Conservation (phyloP, 2,329 filamentous ascomycete species). For the Paecilomyces variotii region DNA sequence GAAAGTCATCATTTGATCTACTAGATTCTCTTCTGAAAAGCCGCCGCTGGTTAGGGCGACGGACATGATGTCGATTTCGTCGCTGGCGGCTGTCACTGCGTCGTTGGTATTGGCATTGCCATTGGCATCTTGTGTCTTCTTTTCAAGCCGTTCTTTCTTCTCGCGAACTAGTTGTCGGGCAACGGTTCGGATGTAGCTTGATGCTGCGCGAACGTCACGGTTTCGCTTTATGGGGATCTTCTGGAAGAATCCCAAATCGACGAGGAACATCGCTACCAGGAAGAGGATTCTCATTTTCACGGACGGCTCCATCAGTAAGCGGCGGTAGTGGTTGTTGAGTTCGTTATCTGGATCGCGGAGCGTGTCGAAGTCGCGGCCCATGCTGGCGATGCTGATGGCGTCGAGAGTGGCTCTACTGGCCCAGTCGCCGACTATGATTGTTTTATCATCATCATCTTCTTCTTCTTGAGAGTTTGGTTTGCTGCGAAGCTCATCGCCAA, state of each 20-base stretch:
- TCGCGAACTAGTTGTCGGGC: constrained; percentile 61
- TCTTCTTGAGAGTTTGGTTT: constrained; percentile 21
- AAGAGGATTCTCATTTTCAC: constrained; percentile 40
- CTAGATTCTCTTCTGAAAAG: constrained; percentile 71
- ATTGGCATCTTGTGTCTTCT: constrained; percentile 10
- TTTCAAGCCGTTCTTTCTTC: constrained; percentile 53
- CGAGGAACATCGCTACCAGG: constrained; percentile 49
- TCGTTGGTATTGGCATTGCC: background rate
- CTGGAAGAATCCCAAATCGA: constrained; percentile 55
- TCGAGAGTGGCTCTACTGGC: constrained; percentile 62
- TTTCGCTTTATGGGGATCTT: constrained; percentile 65
- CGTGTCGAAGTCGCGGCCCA: constrained; percentile 63
- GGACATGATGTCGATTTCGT: constrained; percentile 66
- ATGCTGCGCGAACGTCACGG: constrained; percentile 51
- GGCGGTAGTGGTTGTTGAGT: constrained; percentile 39
- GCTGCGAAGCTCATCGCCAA: constrained; percentile 41
- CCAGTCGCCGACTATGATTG: constrained; percentile 56
- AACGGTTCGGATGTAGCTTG: constrained; percentile 53
- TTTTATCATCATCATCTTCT: constrained; percentile 13
- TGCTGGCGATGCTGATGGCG: constrained; percentile 65
- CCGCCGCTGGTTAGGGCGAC: constrained; percentile 68
- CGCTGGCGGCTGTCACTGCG: background rate
- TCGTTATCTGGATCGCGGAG: constrained; percentile 53
- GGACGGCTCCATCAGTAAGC: constrained; percentile 14
- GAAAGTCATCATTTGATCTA: constrained; percentile 87